These are phyloP conservation scores for Thermomucor indicae-seudaticae DNA, from an alignment of 371 early-diverging fungal species.

Conservation along the genomic window DNA sequence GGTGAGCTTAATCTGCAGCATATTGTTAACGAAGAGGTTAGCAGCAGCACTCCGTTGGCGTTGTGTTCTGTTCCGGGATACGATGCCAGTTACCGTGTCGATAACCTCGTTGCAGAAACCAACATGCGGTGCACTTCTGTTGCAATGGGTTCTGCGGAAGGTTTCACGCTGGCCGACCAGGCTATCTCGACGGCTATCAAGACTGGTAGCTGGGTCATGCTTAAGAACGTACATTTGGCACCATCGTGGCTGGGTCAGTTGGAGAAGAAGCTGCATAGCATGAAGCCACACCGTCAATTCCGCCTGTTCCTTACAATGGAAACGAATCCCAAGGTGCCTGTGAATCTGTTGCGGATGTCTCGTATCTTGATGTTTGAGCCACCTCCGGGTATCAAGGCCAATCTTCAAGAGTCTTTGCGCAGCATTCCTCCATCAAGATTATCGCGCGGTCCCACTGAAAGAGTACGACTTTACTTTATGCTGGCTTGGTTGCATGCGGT, in stretches of 20 bases:
- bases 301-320: constrained; percentile 97
- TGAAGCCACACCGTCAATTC: constrained; percentile 84
- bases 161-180: constrained; percentile 85
- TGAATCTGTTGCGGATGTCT: constrained; percentile 84
- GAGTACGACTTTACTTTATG: constrained; percentile 88
- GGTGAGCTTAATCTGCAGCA: constrained; percentile 69
- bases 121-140: constrained; percentile 72
- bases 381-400: constrained; percentile 94
- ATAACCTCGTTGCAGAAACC: constrained; percentile 76
- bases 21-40: constrained; percentile 74
- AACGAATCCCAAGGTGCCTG: constrained; percentile 94
- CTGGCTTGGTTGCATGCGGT: constrained; percentile 96
- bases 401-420: constrained; percentile 79
- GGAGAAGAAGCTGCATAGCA: constrained; percentile 88
- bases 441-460: constrained; percentile 79
- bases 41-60: constrained; percentile 78
- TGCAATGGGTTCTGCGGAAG: constrained; percentile 98
- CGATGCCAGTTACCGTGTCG: constrained; percentile 95
- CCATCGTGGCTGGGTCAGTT: constrained; percentile 92
- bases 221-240: constrained; percentile 97
- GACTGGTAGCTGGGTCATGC: constrained; percentile 92
- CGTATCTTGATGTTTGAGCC: constrained; percentile 95
- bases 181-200: constrained; percentile 84
- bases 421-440: constrained; percentile 59
- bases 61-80: constrained; percentile 94